Evolutionary conservation across 2,329 filamentous ascomycete genomes (phyloP).

Genomic region (Alternaria sp.): DNA sequence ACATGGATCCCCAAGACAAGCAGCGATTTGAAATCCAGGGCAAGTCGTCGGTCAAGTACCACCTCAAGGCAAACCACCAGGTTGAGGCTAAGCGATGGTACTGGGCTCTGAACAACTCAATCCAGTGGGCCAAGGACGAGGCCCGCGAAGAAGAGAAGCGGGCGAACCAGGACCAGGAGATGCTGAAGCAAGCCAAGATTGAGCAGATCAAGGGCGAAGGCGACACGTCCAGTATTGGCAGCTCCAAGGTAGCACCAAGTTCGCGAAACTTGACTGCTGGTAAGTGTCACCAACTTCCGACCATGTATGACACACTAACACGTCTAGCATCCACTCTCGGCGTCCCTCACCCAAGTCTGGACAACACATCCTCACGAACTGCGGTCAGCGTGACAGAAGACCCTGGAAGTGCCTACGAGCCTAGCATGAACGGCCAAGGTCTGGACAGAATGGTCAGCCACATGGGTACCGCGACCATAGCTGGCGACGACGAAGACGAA

Average conservation of each 20-base stretch:
- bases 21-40: slow-evolving; percentile 97
- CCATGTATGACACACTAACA: slow-evolving; percentile 11
- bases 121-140: slow-evolving; percentile 98
- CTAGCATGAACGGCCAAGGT: slow-evolving; percentile 63
- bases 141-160: slow-evolving; percentile 87
- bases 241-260: slow-evolving; percentile 36
- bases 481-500: slow-evolving; percentile 66
- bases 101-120: slow-evolving; percentile 98
- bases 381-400: slow-evolving; percentile 62
- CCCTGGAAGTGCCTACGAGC: slow-evolving; percentile 63
- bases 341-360: slow-evolving; percentile 54
- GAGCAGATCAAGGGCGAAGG: slow-evolving; percentile 65
- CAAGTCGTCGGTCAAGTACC: slow-evolving; percentile 98
- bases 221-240: slow-evolving; percentile 49
- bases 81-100: slow-evolving; percentile 99
- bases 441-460: slow-evolving; percentile 58
- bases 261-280: slow-evolving; percentile 41
- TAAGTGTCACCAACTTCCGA: slow-evolving; percentile 8
- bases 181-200: slow-evolving; percentile 75
- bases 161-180: slow-evolving; percentile 74
- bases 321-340: slow-evolving; percentile 53
- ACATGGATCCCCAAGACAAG: slow-evolving; percentile 98
- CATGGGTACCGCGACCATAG: slow-evolving; percentile 57
- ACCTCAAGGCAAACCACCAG: slow-evolving; percentile 95
- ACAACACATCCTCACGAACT: slow-evolving; percentile 40